Conservation (phyloP, 805 yeast species). For the Metschnikowia cubensis region DNA sequence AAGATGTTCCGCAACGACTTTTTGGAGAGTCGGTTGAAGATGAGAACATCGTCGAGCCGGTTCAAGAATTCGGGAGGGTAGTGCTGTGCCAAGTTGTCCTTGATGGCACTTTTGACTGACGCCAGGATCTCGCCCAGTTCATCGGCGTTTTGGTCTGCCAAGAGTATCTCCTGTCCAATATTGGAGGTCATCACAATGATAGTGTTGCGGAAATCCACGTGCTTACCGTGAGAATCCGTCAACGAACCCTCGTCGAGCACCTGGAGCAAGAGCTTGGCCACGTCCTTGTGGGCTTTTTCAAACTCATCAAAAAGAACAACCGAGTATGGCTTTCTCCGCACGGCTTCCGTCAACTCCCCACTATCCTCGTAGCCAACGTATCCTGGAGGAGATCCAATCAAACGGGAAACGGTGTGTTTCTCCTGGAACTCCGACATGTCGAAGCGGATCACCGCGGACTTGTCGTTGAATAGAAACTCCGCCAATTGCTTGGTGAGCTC, state of each 20-base stretch:
- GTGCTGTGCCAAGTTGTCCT: conserved; percentile 60
- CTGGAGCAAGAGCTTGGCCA: conserved; percentile 84
- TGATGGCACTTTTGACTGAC: conserved; percentile 52
- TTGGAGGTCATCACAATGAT: conserved; percentile 95
- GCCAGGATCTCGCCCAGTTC: conserved; percentile 58
- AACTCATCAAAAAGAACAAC: conserved; percentile 93
- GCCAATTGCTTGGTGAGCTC: conserved; percentile 92
- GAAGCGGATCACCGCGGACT: conserved; percentile 79
- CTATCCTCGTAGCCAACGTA: conserved; percentile 94
- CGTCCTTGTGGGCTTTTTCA: conserved; percentile 95
- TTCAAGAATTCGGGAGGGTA: conserved; percentile 96
- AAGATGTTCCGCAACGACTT: conserved; percentile 72
- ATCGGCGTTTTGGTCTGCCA: conserved; percentile 57
- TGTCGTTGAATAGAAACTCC: conserved; percentile 86
- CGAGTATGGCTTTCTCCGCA: conserved; percentile 90
- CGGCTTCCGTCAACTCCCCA: conserved; percentile 96
- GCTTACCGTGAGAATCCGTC: conserved; percentile 93
- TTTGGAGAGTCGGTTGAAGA: conserved; percentile 86
- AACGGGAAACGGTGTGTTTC: conserved; percentile 81
- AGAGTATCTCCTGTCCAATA: conserved; percentile 86
- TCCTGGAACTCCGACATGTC: conserved; percentile 99
- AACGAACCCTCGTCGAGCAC: conserved; percentile 93
- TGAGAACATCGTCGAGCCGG: conserved; percentile 89
- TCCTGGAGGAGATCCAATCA: conserved; percentile 98
- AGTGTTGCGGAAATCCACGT: conserved; percentile 90